phyloP scores from a whole-genome alignment of 352 stramenopile species.

The Pythium guiyangense region DNA sequence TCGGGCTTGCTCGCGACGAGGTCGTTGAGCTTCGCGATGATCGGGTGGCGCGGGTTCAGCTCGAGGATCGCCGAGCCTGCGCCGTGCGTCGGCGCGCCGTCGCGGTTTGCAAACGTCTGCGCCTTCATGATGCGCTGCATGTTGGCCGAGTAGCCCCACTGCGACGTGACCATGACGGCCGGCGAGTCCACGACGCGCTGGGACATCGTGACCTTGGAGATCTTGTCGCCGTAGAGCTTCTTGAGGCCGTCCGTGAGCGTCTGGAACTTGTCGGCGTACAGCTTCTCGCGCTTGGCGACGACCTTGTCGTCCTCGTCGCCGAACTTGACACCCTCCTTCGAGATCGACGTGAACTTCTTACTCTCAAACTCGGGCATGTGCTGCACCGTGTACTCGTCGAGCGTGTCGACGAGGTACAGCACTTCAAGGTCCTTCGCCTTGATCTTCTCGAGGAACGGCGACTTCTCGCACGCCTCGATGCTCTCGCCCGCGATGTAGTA shows the following conservation, averaged over 20 bases:
- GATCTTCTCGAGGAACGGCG: conserved; percentile 97
- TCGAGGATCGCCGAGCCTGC: conserved; percentile 93
- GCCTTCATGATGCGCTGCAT: conserved; percentile 99
- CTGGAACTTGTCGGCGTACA: conserved; percentile 97
- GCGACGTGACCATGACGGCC: conserved; percentile 94
- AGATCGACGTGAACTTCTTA: conserved; percentile 96
- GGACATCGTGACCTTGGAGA: conserved; percentile 95
- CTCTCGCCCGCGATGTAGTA: conserved; percentile 98
- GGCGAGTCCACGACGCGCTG: conserved; percentile 92
- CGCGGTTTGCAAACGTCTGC: conserved; percentile 93
- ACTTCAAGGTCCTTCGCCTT: conserved; percentile 97
- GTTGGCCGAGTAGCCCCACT: conserved; percentile 98
- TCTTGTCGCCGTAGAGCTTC: conserved; percentile 93
- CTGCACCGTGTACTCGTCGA: conserved; percentile 98
- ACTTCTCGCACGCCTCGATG: conserved; percentile 91
- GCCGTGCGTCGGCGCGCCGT: conserved; percentile 20
- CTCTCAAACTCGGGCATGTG: conserved; percentile 93
- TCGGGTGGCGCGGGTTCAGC: conserved; percentile 98
- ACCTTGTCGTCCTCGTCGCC: conserved; percentile 97
- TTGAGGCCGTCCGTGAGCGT: conserved; percentile 95
- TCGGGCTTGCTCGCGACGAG: conserved; percentile 59
- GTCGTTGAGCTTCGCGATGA: conserved; percentile 95
- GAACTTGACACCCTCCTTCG: conserved; percentile 98
- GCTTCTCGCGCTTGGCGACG: conserved; percentile 91
- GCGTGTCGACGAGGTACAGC: conserved; percentile 96